phyloP scores from a whole-genome alignment of 805 yeast genomes.

The Ogataea parapolymorpha region DNA sequence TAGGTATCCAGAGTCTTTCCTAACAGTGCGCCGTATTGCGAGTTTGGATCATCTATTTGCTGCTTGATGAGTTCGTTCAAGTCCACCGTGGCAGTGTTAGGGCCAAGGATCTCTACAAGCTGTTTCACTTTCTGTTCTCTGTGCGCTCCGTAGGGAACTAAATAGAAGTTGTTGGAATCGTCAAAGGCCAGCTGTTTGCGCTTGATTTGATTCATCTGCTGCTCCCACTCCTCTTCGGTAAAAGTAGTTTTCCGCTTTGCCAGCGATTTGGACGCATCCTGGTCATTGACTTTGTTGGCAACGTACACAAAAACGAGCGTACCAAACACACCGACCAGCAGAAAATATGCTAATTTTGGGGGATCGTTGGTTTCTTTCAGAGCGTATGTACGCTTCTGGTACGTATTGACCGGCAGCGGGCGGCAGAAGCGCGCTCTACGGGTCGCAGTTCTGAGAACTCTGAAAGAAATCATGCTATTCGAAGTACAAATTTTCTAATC shows the following conservation, averaged over 20 bases:
- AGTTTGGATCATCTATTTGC: conserved; percentile 42
- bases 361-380: conserved; percentile 25
- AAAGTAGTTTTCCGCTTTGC: conserved; percentile 38
- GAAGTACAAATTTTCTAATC: not conserved
- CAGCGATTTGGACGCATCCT: conserved; percentile 30
- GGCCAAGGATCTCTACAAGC: conserved; percentile 14
- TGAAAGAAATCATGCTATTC: conserved; percentile 4
- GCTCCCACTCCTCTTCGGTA: conserved; percentile 46
- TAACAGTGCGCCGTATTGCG: conserved; percentile 51
- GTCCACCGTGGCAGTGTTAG: conserved; percentile 42
- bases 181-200: conserved; percentile 30
- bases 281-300: conserved; percentile 30
- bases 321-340: conserved; percentile 43
- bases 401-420: not conserved
- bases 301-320: conserved; percentile 38
- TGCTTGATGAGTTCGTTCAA: conserved; percentile 45
- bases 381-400: conserved; percentile 12
- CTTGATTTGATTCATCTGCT: conserved; percentile 34
- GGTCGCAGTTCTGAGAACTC: conserved; percentile 3
- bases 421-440: conserved; percentile 2
- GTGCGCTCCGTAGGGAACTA: conserved; percentile 29
- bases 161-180: conserved; percentile 23
- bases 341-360: conserved; percentile 39
- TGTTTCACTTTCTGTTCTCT: conserved; percentile 14
- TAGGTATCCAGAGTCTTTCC: conserved; percentile 36